A percentile compares a stretch with the other conserved stretches of the same genome.
Conservation (phyloP, 2,329 filamentous ascomycete genomes). For the Paecilomyces niveus region DNA sequence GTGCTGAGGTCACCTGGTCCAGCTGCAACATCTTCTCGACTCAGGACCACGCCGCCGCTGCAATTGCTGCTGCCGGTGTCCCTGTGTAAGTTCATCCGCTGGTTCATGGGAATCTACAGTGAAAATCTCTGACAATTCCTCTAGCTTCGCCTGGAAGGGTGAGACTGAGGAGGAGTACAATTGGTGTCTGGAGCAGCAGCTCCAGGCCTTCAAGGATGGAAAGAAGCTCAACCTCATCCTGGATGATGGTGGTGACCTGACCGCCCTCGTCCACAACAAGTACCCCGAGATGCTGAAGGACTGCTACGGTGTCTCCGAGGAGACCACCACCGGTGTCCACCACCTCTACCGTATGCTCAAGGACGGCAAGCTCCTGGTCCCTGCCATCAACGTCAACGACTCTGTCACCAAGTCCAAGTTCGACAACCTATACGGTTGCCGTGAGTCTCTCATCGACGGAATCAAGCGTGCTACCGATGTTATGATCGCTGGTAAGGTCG, state of each 20-base stretch:
- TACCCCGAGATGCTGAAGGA: conserved; percentile 97
- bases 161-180: conserved; percentile 99
- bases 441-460: conserved; percentile 95
- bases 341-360: conserved; percentile 98
- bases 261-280: conserved; percentile 92
- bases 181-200: conserved; percentile 99
- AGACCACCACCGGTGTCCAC: conserved; percentile 99
- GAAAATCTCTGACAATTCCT: conserved; percentile 5
- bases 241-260: conserved; percentile 96
- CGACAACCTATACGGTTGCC: conserved; percentile 99
- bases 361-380: conserved; percentile 79
- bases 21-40: conserved; percentile 99
- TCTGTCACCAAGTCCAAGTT: conserved; percentile 99
- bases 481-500: conserved; percentile 99
- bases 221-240: conserved; percentile 98
- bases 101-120: conserved; percentile 26
- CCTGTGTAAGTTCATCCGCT: conserved; percentile 55
- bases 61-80: conserved; percentile 87
- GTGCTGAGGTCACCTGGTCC: conserved; percentile 97
- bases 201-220: conserved; percentile 91
- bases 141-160: conserved; percentile 65
- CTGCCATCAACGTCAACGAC: conserved; percentile 99
- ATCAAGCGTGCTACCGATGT: conserved; percentile 99
- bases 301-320: conserved; percentile 98
- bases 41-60: conserved; percentile 95